Evolutionary conservation across 495 filamentous ascomycete species (phyloP), one percentile per base, ranked within the genome.

Genomic region (Hyphodiscus hymeniophilus): DNA sequence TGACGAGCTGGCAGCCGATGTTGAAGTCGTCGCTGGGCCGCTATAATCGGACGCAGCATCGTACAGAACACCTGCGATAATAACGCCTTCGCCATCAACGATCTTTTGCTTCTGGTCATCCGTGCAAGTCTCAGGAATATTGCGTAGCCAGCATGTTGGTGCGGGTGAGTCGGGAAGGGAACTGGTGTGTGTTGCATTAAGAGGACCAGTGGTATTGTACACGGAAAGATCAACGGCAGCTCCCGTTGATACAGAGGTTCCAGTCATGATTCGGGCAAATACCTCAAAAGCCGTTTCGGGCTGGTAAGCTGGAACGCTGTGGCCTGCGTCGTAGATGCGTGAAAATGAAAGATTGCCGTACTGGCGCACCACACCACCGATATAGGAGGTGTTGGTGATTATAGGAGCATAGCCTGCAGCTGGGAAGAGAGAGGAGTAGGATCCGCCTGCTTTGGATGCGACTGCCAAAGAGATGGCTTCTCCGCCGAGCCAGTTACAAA

Each of bases 261-360:
- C 75, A 7, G 52, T 60, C 53, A 86, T 73, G 4, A 75, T 71
- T n/a, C 82, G 73, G 53, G 77, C 74, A 55, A 88, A 86, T 28
- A 88, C 62, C 42, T 76, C 67, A 35, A 84, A 73, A 4, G 80
- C 66, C 11, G 77, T 73, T 42, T 84, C 68, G 1, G 82, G 81
- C 58, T 85, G 81, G 56, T 85, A 87, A 31, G 82, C 77, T 1
- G 84, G 82, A 8, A 86, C 76, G 42, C 79, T 73, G 56, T 89
- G 85, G 0, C 85, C 85, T 10, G 80, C 77, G 53, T 85, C 70
- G 58, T 81, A 87, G 8, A 87, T 69, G 1, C 83, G 73, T 22
- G 75, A 71, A 60, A 87, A 89, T 24, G 79, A 79, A 50, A 86
- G 80, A 59, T 81, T 77, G 17, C 76, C 82, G 45, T 74, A 73